Conservation (phyloP, 768 basidiomycete genomes). For the Mrakia frigida region DNA sequence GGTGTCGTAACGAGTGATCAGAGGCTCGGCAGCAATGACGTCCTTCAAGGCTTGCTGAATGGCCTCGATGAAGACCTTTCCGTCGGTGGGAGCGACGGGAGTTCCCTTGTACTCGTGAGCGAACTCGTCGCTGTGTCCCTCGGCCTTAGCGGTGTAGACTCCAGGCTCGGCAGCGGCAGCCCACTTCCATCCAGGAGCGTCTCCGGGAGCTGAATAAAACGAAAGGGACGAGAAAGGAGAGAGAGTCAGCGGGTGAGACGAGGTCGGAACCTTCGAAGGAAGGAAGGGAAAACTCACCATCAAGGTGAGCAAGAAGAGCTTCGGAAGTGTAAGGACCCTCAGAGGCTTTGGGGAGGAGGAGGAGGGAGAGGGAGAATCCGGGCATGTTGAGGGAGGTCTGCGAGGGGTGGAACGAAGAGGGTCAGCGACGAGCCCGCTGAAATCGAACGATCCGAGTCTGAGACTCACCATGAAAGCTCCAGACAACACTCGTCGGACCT, state of each 20-base stretch:
- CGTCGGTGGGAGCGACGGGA: slow-evolving; percentile 18
- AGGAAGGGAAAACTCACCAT: slow-evolving; percentile 32
- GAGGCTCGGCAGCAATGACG: slow-evolving; percentile 71
- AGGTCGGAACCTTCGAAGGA: not conserved
- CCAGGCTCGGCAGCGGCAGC: slow-evolving; percentile 47
- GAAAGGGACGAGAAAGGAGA: not conserved
- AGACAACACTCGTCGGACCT: slow-evolving; percentile 59
- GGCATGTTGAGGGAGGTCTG: slow-evolving; percentile 47
- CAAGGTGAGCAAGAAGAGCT: slow-evolving; percentile 44
- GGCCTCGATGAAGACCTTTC: slow-evolving; percentile 50
- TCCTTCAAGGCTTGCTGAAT: slow-evolving; percentile 60
- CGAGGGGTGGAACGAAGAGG: not conserved
- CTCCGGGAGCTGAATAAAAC: slow-evolving; percentile 35
- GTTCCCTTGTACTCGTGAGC: slow-evolving; percentile 32
- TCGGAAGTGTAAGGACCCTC: slow-evolving; percentile 38
- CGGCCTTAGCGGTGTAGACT: not conserved
- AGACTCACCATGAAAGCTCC: slow-evolving; percentile 71
- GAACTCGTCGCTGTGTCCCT: slow-evolving; percentile 13
- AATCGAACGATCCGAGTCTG: no score
- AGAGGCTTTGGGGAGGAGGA: slow-evolving; percentile 47
- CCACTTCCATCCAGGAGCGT: slow-evolving; percentile 85
- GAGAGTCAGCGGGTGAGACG: not conserved
- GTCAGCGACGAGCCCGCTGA: not conserved
- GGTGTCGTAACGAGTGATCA: slow-evolving; percentile 84
- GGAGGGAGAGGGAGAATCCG: slow-evolving; percentile 41